A percentile compares a stretch with the other conserved stretches of the same genome.
phyloP scores from a whole-genome alignment of 208 protist species.

The Leptomonas pyrrhocoris region DNA sequence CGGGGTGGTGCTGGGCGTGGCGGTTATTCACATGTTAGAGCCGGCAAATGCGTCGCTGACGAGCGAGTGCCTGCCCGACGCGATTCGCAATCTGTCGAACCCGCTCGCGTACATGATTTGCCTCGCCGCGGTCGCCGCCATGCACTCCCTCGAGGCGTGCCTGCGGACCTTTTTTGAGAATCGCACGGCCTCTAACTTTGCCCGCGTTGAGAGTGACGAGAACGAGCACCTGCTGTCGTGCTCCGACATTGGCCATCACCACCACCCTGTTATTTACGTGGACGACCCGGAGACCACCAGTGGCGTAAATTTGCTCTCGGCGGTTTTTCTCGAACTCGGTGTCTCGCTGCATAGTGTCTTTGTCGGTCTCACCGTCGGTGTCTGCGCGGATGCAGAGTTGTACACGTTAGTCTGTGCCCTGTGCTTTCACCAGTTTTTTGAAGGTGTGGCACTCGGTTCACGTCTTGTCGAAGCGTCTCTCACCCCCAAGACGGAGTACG shows the following conservation, averaged over 20 bases:
- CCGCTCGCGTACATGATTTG: slow-evolving; percentile 43
- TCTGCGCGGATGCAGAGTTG: slow-evolving; percentile 46
- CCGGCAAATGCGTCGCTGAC: slow-evolving; percentile 37
- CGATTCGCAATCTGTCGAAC: slow-evolving; percentile 17
- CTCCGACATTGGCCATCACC: slow-evolving; percentile 14
- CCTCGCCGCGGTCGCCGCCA: slow-evolving; percentile 29
- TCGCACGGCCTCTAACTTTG: neutral
- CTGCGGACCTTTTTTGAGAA: slow-evolving; percentile 21
- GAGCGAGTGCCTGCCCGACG: slow-evolving; percentile 22
- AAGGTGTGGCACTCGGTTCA: slow-evolving; percentile 64
- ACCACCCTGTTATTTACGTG: slow-evolving; percentile 12
- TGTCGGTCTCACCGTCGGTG: slow-evolving; percentile 61
- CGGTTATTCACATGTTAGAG: slow-evolving; percentile 60
- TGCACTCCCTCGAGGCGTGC: slow-evolving; percentile 41
- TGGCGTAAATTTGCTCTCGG: slow-evolving; percentile 29
- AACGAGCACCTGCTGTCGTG: slow-evolving; percentile 24
- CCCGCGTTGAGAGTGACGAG: slow-evolving; percentile 11
- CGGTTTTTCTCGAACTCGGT: slow-evolving; percentile 59
- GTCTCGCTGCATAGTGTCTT: slow-evolving; percentile 74
- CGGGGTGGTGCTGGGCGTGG: slow-evolving; percentile 62
- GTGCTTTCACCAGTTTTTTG: slow-evolving; percentile 75
- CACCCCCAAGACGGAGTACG: slow-evolving; percentile 30
- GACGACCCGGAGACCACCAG: slow-evolving; percentile 1
- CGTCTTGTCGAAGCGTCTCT: slow-evolving; percentile 58
- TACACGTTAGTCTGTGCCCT: slow-evolving; percentile 54